Base-by-base conservation (phyloP, 2,329 filamentous ascomycete genomes). In the Podosphaera aphanis region DNA sequence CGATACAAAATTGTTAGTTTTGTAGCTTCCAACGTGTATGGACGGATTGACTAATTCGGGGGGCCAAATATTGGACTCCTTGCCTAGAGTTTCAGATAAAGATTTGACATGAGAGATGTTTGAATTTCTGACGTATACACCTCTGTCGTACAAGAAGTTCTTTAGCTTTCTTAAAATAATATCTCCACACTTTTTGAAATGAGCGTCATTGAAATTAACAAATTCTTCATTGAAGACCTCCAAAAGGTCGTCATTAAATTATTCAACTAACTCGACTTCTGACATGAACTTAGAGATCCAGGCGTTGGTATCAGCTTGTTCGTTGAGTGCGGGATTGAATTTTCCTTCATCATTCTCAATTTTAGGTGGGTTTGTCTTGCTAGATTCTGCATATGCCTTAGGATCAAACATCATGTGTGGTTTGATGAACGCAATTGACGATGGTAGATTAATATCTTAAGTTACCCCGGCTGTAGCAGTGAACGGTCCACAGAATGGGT, bases 221-320 rank as follows among this genome's bases (percentile, higher is more conserved):
- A 43, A 43, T 31, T 43, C 40, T 43, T 43, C 40, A 18, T 43
- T 43, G n/a, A n/a, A 43, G 13, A 43, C 13, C 25, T 43, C 23
- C 19, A 23, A 41, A 16, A 33, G 40, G 10, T 43, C 40, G 18
- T 43, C 40, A 16, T 43, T 43, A 3, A 27, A 33, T 21, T 43
- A 43, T 31, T 43, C 16, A 31, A 16, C 25, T 10, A 43, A 8
- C 29, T 43, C 23, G n/a, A 43, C 29, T 31, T 43, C 13, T 4
- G n/a, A n/a, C 40, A 43, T 43, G n/a, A 43, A 43, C 2, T 16
- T 19, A 43, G 40, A 27, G n/a, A 43, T 31, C 40, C 23, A 43
- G 4, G 40, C 19, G n/a, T 43, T 43, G 13, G 29, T 29, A 10
- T 43, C 25, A 2, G 19, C 19, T 18, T 27, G 21, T 18, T 16